A percentile compares a stretch with the other conserved stretches of the same genome.
phyloP scores from a whole-genome alignment of 2,329 filamentous ascomycete species.

The Botrytis elliptica region DNA sequence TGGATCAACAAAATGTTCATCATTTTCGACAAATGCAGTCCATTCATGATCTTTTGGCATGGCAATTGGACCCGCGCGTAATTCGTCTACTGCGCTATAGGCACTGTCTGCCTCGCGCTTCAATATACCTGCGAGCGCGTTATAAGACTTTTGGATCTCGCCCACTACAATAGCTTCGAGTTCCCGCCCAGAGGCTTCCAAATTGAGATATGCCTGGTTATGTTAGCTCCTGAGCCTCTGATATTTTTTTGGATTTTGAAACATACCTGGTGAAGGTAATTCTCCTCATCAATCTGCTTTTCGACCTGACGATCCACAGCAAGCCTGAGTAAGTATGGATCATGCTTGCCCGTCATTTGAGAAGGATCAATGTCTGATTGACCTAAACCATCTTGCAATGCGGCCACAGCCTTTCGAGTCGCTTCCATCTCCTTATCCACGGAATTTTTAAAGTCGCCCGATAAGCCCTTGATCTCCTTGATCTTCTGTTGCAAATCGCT shows the following conservation, averaged over 20 bases:
- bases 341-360: constrained; percentile 77
- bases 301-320: constrained; percentile 88
- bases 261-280: constrained; percentile 85
- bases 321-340: constrained; percentile 84
- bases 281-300: constrained; percentile 92
- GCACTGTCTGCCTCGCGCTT: constrained; percentile 86
- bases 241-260: constrained; percentile 12
- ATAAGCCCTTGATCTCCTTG: constrained; percentile 94
- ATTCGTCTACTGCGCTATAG: constrained; percentile 73
- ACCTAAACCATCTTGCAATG: constrained; percentile 78
- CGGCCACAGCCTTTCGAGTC: constrained; percentile 75
- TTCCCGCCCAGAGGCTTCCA: constrained; percentile 91
- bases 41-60: constrained; percentile 95
- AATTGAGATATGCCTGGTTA: constrained; percentile 80
- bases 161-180: constrained; percentile 95
- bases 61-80: constrained; percentile 80
- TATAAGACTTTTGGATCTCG: constrained; percentile 97
- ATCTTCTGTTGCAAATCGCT: constrained; percentile 93
- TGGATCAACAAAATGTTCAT: constrained; percentile 85
- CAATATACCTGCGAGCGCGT: constrained; percentile 85
- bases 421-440: constrained; percentile 92
- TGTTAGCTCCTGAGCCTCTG: constrained; percentile 30
- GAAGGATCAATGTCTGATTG: constrained; percentile 76
- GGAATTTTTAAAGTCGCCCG: constrained; percentile 94
- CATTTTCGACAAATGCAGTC: constrained; percentile 71